Base-by-base conservation (phyloP, 345 rosid species). In the Acer yangbiense region DNA sequence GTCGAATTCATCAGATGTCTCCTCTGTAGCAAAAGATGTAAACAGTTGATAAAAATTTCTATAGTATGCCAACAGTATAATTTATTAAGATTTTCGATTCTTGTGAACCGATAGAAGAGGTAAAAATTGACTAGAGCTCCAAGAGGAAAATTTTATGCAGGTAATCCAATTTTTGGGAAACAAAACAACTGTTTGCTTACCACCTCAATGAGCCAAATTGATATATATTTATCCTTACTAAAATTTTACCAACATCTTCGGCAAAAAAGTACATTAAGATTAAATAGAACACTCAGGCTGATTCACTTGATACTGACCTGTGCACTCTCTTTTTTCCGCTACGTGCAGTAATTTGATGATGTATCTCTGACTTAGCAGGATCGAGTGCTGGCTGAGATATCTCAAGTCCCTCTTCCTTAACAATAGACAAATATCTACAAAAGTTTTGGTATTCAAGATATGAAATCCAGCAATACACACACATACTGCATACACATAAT, bases 381-480 rank as follows among this genome's bases (percentile, higher is more conserved):
- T 95, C 99, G 10, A 95, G 96, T 52, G 99, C 98, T 0, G 99
- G 98, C 73, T 95, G 99, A 16, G 99, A 93, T 86, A 95, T 89
- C 83, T 95, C 91, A 43, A 95, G 90, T 5, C 99, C 95, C 69
- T 95, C 96, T 1, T 88, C 87, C 83, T 88, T 83, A 71, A 91
- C 86, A 69, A 91, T 87, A 25, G 91, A 82, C 68, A 95, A 46
- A 79, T 94, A 94, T 74, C 98, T 94, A 75, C 71, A 57, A 71
- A 71, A 67, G 6, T 50, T 52, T 76, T 39, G 5, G 65, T n/a
- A 18, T 6, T 29, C 70, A 64, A 74, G 39, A 32, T 32, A 32
- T 32, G 39, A 32, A 32, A 32, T 32, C 39, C 39, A 32, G 39
- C 39, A 32, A 46, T 6, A 2, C 1, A 69, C 72, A 46, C 2